Percentiles rank a stretch among this genome's conserved stretches.
Evolutionary conservation across 352 stramenopile genomes (phyloP).

Genomic region (Pythium utonaiense): DNA sequence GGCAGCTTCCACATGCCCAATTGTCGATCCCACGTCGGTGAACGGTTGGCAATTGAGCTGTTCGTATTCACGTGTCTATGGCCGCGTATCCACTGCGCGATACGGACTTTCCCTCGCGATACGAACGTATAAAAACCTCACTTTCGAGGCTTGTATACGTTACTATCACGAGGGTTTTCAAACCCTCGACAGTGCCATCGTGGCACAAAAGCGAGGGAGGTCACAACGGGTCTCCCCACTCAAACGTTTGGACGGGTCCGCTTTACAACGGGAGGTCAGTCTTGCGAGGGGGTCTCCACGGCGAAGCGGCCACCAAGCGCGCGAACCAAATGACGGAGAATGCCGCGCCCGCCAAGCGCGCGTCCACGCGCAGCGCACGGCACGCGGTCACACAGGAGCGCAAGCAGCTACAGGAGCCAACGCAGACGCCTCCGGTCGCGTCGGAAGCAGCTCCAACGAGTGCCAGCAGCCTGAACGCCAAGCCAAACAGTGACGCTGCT

Average conservation of each 20-base stretch:
- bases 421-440: constrained; percentile 5
- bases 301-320: constrained; percentile 5
- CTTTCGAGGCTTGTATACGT: neutral
- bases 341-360: constrained; percentile 12
- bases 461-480: neutral
- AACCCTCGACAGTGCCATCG: neutral
- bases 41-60: neutral
- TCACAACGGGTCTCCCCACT: neutral
- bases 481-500: neutral
- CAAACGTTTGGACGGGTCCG: constrained; percentile 11
- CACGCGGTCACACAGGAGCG: constrained; percentile 13
- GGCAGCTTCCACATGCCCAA: constrained; percentile 22
- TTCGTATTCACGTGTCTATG: constrained; percentile 7
- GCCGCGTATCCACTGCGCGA: neutral
- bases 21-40: neutral
- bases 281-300: constrained; percentile 23
- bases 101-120: neutral
- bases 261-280: constrained; percentile 27
- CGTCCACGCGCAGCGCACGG: constrained; percentile 19
- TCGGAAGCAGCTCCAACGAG: neutral
- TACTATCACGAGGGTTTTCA: constrained; percentile 11
- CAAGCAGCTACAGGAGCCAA: constrained; percentile 16
- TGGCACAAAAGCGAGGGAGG: neutral
- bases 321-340: constrained; percentile 19
- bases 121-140: neutral